Conservation (phyloP, 805 yeast species). For the Ogataea philodendri region DNA sequence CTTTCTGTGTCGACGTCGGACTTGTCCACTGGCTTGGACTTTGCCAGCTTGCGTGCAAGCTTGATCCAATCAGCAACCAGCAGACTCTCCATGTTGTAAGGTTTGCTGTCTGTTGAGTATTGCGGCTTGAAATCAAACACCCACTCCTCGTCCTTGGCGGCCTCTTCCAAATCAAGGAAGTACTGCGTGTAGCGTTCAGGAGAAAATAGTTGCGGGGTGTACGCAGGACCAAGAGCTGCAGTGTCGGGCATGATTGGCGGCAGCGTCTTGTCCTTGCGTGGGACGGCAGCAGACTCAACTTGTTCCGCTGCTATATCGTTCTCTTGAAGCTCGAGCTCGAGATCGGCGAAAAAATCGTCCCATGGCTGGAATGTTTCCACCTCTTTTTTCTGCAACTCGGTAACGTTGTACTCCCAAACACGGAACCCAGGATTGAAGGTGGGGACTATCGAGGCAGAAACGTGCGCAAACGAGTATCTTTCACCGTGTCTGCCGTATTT, state of each 20-base stretch:
- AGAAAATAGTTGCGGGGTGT: constrained; percentile 64
- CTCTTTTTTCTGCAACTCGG: constrained; percentile 40
- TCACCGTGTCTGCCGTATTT: constrained; percentile 47
- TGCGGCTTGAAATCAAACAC: constrained; percentile 61
- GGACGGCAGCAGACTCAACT: no score
- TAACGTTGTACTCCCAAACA: constrained; percentile 81
- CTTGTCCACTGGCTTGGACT: constrained; percentile 24
- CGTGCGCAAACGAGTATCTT: constrained; percentile 66
- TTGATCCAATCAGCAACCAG: constrained; percentile 63
- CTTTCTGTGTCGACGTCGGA: constrained; percentile 4
- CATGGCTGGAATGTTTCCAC: constrained; percentile 44
- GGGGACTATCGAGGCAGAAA: constrained; percentile 75
- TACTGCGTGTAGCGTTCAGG: constrained; percentile 75
- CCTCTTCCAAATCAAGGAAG: constrained; percentile 55
- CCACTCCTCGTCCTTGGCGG: constrained; percentile 39
- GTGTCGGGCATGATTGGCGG: constrained; percentile 58
- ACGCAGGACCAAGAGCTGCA: constrained; percentile 71
- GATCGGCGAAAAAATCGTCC: constrained; percentile 52
- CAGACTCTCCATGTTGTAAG: constrained; percentile 52
- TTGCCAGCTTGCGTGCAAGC: constrained; percentile 52
- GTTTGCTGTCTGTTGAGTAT: constrained; percentile 62
- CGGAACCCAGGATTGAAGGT: constrained; percentile 82
- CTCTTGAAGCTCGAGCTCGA: constrained; percentile 39
- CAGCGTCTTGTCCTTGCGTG: constrained; percentile 52
- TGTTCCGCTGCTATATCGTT: constrained; percentile 31